Percentiles rank a stretch among this genome's conserved stretches.
phyloP scores from a whole-genome alignment of 345 rosid species.

The Lumnitzera littorea region DNA sequence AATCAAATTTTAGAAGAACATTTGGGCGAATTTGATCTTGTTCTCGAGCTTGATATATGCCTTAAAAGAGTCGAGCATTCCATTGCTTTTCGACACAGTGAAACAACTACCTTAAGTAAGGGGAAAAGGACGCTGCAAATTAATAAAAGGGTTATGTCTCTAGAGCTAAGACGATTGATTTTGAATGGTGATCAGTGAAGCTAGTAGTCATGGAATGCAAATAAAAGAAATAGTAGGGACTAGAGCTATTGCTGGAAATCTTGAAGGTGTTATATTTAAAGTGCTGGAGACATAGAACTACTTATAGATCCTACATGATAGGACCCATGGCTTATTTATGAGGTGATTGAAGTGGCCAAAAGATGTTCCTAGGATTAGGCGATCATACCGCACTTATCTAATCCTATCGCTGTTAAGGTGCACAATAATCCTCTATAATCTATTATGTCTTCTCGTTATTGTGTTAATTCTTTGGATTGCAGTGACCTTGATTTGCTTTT shows the following conservation, averaged over 20 bases:
- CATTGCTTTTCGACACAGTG: constrained; percentile 70
- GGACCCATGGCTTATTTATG: no score
- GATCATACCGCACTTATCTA: no score
- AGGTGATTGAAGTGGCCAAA: no score
- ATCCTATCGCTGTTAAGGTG: no score
- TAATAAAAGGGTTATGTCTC: constrained; percentile 81
- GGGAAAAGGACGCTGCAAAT: constrained; percentile 55
- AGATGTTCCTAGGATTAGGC: no score
- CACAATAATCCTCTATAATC: no score
- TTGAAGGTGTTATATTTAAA: constrained; percentile 53
- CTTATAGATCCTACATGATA: no score
- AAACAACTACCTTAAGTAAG: constrained; percentile 48
- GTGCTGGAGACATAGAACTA: not conserved
- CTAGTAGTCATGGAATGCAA: constrained; percentile 46
- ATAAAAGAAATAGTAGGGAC: constrained; percentile 64
- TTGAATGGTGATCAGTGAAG: constrained; percentile 46
- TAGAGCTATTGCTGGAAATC: constrained; percentile 53
- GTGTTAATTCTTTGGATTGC: no score
- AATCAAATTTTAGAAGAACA: constrained; percentile 46
- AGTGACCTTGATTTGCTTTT: no score
- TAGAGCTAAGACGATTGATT: constrained; percentile 77
- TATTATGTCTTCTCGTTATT: no score
- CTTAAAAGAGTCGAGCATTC: constrained; percentile 86
- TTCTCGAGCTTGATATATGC: constrained; percentile 96
- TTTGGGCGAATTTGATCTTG: constrained; percentile 67